Base-by-base conservation (phyloP, 176 grass and related monocot species). In the Triticum aestivum region DNA sequence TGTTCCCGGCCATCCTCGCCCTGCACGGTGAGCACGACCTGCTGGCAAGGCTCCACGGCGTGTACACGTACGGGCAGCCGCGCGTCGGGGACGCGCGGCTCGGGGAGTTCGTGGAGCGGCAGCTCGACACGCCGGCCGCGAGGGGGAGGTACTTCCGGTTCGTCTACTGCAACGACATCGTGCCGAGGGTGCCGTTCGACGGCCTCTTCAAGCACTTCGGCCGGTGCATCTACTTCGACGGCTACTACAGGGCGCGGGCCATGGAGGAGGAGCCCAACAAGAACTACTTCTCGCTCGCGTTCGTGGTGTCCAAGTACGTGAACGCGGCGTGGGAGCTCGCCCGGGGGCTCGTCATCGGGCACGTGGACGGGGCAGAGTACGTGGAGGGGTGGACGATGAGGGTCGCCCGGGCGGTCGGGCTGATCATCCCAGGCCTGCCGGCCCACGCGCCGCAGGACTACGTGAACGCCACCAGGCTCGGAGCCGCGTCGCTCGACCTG, bases 31-130 rank as follows among this genome's bases (percentile, higher is more conserved):
- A 94, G 38, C 4, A 11, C 0, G n/a, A 14, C 8, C 18, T 95
- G 45, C 81, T 98, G 32, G 47, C 17, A 0, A 88, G 68, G 63
- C 54, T 98, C 20, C 67, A 85, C 1, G 96, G 86, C 5, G 89
- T 98, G 59, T 98, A 98, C 76, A 98, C 95, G 1, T 98, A 91
- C 68, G 93, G 91, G 54, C 95, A 98, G 87, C 95, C 95, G 1
- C 82, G 95, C 58, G 91, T 95, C 2, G 92, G 93, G 1, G 87
- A 95, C 80, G 49, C 41, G 44, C 56, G 20, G 51, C 82, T 98
- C 17, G 95, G 89, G 61, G 8, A 27, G 68, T 95, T 90, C 86
- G 32, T 89, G 87, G 82, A 72, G 71, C 0, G 2, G 37, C 5
- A 3, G 20, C 84, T 94, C 47, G 81, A 89, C 8, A 32, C 38